Evolutionary conservation across 2,329 filamentous ascomycete species (phyloP).

Genomic region (Pestalotiopsis sp.): DNA sequence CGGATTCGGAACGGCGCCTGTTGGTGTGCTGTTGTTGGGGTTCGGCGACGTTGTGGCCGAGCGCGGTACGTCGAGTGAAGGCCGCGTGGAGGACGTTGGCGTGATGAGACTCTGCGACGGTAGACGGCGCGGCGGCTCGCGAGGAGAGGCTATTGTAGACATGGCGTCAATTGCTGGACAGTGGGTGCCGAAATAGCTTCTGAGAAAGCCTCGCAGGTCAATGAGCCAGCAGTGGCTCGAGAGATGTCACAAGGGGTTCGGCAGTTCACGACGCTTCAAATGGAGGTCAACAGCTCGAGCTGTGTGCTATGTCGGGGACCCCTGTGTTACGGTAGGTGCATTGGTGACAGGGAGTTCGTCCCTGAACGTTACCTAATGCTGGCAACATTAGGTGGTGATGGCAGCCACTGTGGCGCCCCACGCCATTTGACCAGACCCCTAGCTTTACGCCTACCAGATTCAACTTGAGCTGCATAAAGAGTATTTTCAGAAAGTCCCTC

Average conservation of each 20-base stretch:
- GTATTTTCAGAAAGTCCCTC: neutral
- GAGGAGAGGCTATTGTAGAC: constrained; percentile 68
- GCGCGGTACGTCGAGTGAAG: constrained; percentile 68
- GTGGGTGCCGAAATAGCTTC: too few species aligned
- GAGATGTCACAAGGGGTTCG: neutral
- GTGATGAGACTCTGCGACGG: constrained; percentile 55
- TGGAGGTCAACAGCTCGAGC: neutral
- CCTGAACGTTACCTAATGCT: too few species aligned
- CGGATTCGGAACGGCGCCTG: constrained; percentile 22
- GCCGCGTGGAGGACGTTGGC: constrained; percentile 75
- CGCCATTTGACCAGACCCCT: constrained; percentile 11
- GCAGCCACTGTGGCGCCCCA: constrained; percentile 28
- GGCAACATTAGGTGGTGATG: neutral
- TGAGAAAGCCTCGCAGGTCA: too few species aligned
- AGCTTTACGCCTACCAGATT: neutral
- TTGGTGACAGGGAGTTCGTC: neutral
- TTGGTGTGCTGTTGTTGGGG: constrained; percentile 34
- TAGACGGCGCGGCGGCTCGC: constrained; percentile 60
- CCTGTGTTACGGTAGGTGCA: neutral
- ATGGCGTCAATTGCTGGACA: constrained; percentile 43
- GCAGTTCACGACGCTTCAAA: neutral
- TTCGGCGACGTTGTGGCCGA: constrained; percentile 62
- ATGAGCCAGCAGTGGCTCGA: neutral
- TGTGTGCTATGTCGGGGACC: neutral
- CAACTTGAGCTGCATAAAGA: neutral